Conservation (phyloP, 352 stramenopile species). For the Phytophthora palmivora region DNA sequence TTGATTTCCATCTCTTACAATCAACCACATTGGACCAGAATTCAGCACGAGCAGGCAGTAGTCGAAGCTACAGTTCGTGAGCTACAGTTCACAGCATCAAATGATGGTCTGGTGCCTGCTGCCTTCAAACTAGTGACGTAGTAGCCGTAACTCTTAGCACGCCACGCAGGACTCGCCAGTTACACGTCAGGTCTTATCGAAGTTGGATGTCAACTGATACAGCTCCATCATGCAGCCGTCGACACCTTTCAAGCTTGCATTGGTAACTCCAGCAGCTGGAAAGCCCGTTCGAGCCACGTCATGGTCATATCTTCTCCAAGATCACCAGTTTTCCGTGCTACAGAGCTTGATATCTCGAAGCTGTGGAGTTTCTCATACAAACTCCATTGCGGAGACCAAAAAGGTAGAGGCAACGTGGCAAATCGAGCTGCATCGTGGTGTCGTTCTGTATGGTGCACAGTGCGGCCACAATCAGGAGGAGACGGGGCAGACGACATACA, state of each 20-base stretch:
- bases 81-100: no score
- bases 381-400: conserved; percentile 6
- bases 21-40: conserved; percentile 2
- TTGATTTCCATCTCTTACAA: background rate
- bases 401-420: background rate
- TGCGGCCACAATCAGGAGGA: conserved; percentile 14
- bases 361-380: background rate
- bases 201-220: conserved; percentile 13
- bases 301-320: no score
- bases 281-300: no score
- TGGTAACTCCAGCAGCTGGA: background rate
- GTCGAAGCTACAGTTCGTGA: background rate
- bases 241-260: background rate
- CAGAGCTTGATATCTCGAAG: background rate
- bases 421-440: background rate
- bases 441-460: conserved; percentile 1
- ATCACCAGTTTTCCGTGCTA: background rate
- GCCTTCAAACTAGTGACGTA: no score
- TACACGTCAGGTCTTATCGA: conserved; percentile 7
- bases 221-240: conserved; percentile 2
- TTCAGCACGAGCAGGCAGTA: background rate
- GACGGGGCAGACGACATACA: conserved; percentile 23
- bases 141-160: no score
- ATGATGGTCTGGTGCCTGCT: conserved; percentile 4
- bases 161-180: conserved; percentile 6